Conservation (phyloP, 768 basidiomycete species). For the Lactifluus piperatus region DNA sequence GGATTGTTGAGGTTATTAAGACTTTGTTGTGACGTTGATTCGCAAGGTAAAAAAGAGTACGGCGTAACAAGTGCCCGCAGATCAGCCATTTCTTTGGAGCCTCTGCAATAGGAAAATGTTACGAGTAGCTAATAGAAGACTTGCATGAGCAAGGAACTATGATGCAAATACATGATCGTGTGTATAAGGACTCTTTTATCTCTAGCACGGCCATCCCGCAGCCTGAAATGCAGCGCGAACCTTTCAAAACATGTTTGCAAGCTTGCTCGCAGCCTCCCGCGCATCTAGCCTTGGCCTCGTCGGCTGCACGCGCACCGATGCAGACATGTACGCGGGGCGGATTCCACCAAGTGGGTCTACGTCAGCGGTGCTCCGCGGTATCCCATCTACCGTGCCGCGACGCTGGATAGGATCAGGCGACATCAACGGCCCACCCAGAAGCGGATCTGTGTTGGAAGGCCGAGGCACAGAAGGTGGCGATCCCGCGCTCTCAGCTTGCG, state of each 20-base stretch:
- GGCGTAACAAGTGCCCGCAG: neutral
- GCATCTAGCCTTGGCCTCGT: slow-evolving; percentile 73
- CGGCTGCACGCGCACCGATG: slow-evolving; percentile 65
- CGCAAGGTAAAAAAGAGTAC: neutral
- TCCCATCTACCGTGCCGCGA: slow-evolving; percentile 12
- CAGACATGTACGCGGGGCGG: slow-evolving; percentile 56
- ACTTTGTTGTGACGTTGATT: slow-evolving; percentile 35
- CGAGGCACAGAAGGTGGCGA: neutral
- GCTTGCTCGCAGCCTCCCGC: slow-evolving; percentile 77
- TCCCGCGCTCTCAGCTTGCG: neutral
- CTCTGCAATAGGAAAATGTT: neutral
- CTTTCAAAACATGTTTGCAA: slow-evolving; percentile 76
- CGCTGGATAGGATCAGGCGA: slow-evolving; percentile 14
- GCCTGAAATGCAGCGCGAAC: neutral
- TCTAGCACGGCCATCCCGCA: neutral
- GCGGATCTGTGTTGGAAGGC: slow-evolving; percentile 15
- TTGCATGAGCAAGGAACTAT: neutral
- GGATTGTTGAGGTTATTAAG: slow-evolving; percentile 66
- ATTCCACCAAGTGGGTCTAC: slow-evolving; percentile 60
- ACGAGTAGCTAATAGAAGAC: neutral
- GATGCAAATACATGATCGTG: slow-evolving; percentile 10
- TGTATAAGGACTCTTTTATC: slow-evolving; percentile 4
- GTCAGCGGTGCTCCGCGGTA: slow-evolving; percentile 20
- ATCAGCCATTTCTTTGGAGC: neutral
- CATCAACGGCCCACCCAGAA: slow-evolving; percentile 11